Evolutionary conservation across 2,329 filamentous ascomycete genomes (phyloP), one percentile per base, ranked within the genome.

Genomic region (Trichoderma asperellum): DNA sequence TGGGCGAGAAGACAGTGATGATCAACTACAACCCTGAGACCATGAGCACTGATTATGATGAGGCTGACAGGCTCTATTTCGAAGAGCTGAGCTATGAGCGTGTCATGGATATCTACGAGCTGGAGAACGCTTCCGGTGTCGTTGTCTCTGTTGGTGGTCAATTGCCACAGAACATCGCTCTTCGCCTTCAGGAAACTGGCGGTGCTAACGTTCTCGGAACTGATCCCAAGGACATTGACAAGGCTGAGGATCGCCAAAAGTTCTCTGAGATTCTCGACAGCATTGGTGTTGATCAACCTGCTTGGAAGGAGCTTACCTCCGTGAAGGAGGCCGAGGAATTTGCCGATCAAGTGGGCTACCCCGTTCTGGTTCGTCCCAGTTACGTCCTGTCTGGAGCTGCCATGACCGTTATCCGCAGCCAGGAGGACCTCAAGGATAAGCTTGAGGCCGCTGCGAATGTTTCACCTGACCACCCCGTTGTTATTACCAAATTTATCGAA

Each of bases 401-500:
- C 77, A 99, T 99, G 96, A 98, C 93, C 66, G 96, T 98, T 75
- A 97, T 99, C 76, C 90, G 89, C 79, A 92, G 90, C 80, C 87
- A 94, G 74, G 90, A 91, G 74, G 94, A 99, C 78, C 90, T 99
- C 69, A 93, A 97, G 84, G 92, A 97, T 73, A 98, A 98, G 86
- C 90, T 99, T 7, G 88, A 93, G 77, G 95, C 94, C 72, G 96
- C 96, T 64, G 91, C 91, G 79, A 90, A 90, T 69, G 96, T 98
- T 71, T 97, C 94, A 18, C 94, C 96, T 18, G 96, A 99, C 78
- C 94, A 99, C 83, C 96, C 96, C 2, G 96, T 99, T 52, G 96
- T 99, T 68, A 98, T 99, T 80, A 97, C 91, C 77, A 97, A 98
- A 83, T 98, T 97, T 85, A 98, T 99, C 72, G 94, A 98, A 82